Evolutionary conservation across 2,329 filamentous ascomycete genomes (phyloP), one percentile per base, ranked within the genome.

Genomic region (Fusarium paranaense): DNA sequence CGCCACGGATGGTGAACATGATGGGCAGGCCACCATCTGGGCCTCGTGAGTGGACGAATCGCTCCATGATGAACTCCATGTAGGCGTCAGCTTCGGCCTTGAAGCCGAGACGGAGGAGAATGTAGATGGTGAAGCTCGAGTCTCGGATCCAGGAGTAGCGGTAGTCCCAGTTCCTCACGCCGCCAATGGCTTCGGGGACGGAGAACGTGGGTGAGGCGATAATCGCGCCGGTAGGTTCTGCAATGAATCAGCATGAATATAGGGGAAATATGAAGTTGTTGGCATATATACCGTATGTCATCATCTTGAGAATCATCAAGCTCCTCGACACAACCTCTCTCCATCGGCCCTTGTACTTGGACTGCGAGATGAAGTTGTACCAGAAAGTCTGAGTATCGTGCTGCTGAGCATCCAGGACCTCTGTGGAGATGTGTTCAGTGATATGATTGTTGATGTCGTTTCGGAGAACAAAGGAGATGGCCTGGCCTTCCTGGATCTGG

Each of bases 141-240:
- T 95, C 93, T 25, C 93, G 88, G 38, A 95, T 90, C 93, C 93
- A 95, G 11, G 88, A 93, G 81, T 90, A 95, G n/a, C 92, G 88
- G 78, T 94, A 94, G 80, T 94, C 92, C 91, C 90, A 91, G 78
- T 92, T 92, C 25, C 89, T 87, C 22, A 85, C 83, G 16, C 93
- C 93, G 20, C 92, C 93, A 42, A 94, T 89, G 60, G 92, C 91
- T 80, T 95, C 93, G 0, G 93, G 93, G 1, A 95, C 87, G 0
- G 93, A 94, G 77, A 95, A 95, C 0, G 93, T 95, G 0, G 93
- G 93, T 2, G 93, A 89, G 1, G 93, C 93, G 37, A 95, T 87
- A 60, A 95, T 95, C 10, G 93, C 93, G 3, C 93, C 93, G 0
- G 93, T 95, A 0, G 93, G 93, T 78, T 95, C 93, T 83, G 25